phyloP scores from a whole-genome alignment of 768 basidiomycete genomes.

The Lentinula boryana region DNA sequence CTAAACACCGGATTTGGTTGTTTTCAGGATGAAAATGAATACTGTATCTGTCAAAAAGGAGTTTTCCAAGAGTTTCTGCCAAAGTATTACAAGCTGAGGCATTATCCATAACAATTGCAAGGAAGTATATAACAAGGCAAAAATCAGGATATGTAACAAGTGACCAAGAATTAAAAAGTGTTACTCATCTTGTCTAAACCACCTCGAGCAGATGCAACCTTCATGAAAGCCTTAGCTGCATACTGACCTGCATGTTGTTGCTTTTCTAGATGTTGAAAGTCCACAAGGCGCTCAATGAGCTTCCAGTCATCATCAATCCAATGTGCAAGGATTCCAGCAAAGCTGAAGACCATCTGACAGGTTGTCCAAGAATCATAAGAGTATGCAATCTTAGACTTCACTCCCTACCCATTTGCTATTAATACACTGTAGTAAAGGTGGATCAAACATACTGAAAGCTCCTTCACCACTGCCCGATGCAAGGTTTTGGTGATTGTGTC shows the following conservation, averaged over 20 bases:
- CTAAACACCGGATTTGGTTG: conserved; percentile 26
- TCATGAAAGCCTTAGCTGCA: conserved; percentile 21
- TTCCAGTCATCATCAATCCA: conserved; percentile 26
- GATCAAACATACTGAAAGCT: too few species aligned
- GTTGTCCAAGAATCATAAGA: conserved; percentile 26
- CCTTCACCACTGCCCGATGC: too few species aligned
- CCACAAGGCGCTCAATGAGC: conserved; percentile 24
- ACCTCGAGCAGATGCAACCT: conserved; percentile 8
- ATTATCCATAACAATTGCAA: conserved; percentile 25
- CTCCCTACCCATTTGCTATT: conserved; percentile 5
- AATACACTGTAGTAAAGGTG: too few species aligned
- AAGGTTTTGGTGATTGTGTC: too few species aligned
- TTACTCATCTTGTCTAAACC: too few species aligned
- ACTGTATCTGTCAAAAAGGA: conserved; percentile 16
- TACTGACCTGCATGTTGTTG: conserved; percentile 26
- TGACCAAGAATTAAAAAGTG: too few species aligned
- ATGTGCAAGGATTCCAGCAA: conserved; percentile 21
- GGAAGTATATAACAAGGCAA: neutral
- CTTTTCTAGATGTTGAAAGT: conserved; percentile 23
- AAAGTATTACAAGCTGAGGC: conserved; percentile 27
- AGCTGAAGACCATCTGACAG: conserved; percentile 23
- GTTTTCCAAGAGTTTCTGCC: conserved; percentile 12
- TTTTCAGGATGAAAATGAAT: conserved; percentile 11
- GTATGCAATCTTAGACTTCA: conserved; percentile 19
- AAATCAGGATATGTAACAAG: too few species aligned